Percentiles rank a stretch among this genome's conserved stretches.
Evolutionary conservation across 129 eudicot genomes (phyloP).

Genomic region (Gnaphalium uliginosum): DNA sequence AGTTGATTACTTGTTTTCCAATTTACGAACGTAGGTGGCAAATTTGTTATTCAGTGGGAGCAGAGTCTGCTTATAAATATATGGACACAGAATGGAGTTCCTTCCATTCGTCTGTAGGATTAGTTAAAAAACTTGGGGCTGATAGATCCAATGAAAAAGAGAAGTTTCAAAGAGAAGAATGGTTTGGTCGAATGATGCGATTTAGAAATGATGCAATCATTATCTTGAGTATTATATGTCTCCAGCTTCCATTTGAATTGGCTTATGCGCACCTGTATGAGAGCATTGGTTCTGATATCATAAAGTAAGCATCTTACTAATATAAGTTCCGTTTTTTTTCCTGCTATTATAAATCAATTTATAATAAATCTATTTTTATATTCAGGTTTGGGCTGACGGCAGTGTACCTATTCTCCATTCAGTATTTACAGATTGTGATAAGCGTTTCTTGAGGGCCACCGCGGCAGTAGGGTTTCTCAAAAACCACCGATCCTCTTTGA

Average conservation of each 20-base stretch:
- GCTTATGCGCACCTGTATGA: constrained; percentile 99
- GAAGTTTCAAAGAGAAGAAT: constrained; percentile 76
- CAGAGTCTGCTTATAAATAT: constrained; percentile 58
- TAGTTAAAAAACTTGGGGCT: constrained; percentile 41
- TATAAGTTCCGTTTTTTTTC: background rate
- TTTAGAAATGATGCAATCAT: constrained; percentile 80
- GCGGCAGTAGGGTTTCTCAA: too few species aligned
- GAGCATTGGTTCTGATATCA: constrained; percentile 54
- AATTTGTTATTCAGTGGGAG: constrained; percentile 52
- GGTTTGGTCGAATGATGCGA: constrained; percentile 72
- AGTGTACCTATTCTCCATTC: constrained; percentile 72
- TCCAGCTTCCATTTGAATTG: constrained; percentile 90
- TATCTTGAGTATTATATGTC: constrained; percentile 79
- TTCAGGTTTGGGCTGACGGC: constrained; percentile 88
- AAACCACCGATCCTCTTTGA: too few species aligned
- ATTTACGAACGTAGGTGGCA: constrained; percentile 61
- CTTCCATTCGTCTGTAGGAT: constrained; percentile 50
- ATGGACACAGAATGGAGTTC: constrained; percentile 56
- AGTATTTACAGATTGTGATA: constrained; percentile 74
- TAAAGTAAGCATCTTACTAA: constrained; percentile 51
- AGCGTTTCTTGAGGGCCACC: too few species aligned
- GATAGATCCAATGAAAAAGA: constrained; percentile 56
- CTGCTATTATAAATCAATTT: background rate
- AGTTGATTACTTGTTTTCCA: background rate
- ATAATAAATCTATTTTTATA: constrained; percentile 6